These are phyloP conservation scores for Phlebiopsis flavidoalba DNA, from an alignment of 768 basidiomycete species.

Conservation along the genomic window DNA sequence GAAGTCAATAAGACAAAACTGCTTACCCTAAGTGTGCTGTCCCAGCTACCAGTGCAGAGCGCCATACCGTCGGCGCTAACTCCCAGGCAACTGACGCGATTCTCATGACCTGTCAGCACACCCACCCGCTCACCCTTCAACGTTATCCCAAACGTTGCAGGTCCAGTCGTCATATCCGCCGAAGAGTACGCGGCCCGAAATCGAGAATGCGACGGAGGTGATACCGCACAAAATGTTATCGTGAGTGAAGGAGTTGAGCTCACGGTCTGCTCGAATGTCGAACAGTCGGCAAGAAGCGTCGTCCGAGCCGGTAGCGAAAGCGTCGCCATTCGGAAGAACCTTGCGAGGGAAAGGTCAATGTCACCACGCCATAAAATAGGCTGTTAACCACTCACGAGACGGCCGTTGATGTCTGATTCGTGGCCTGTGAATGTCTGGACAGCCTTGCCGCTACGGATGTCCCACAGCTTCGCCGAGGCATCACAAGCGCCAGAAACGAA, in stretches of 20 bases:
- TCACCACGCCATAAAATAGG: background rate
- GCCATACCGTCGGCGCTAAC: conserved; percentile 97
- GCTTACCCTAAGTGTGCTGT: conserved; percentile 86
- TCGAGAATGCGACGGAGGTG: conserved; percentile 98
- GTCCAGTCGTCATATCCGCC: conserved; percentile 99
- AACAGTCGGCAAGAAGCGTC: conserved; percentile 98
- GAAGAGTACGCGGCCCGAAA: conserved; percentile 94
- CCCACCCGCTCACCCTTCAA: conserved; percentile 98
- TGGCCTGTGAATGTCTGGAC: conserved; percentile 99
- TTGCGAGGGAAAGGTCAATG: conserved; percentile 25
- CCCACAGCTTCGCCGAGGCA: conserved; percentile 98
- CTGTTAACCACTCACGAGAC: conserved; percentile 68
- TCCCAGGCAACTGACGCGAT: conserved; percentile 93
- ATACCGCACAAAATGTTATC: conserved; percentile 99
- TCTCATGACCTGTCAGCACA: conserved; percentile 96
- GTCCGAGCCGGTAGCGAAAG: conserved; percentile 97
- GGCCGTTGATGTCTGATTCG: conserved; percentile 98
- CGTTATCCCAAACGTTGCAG: conserved; percentile 99
- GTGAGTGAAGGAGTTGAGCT: conserved; percentile 94
- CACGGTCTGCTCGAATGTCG: conserved; percentile 96
- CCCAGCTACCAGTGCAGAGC: conserved; percentile 98
- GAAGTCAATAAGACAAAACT: background rate
- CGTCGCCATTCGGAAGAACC: conserved; percentile 99
- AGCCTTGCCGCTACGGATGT: conserved; percentile 95
- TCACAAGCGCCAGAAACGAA: conserved; percentile 99